Conservation (phyloP, 495 filamentous ascomycete genomes). For the Jackrogersella multiformis region DNA sequence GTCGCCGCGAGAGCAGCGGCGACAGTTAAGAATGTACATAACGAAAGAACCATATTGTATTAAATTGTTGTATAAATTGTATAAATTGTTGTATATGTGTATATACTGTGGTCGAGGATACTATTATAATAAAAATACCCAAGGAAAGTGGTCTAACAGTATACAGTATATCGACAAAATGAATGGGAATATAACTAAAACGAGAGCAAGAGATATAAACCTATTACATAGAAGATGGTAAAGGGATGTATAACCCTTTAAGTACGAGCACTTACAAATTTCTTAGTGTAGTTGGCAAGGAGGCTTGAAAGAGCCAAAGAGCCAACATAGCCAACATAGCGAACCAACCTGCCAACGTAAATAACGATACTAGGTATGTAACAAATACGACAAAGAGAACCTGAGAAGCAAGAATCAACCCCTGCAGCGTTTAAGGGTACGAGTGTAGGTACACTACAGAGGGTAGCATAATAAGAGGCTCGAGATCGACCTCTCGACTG, state of each 20-base stretch:
- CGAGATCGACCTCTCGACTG: conserved; percentile 9
- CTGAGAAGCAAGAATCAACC: neutral
- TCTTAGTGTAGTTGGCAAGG: conserved; percentile 9
- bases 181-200: conserved; percentile 9
- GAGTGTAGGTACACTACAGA: too few relatives aligned
- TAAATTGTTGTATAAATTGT: neutral
- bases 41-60: conserved; percentile 43
- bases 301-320: neutral
- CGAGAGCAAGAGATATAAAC: conserved; percentile 14
- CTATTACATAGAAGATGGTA: conserved; percentile 13
- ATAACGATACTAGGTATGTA: neutral
- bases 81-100: too few relatives aligned
- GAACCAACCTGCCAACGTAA: neutral
- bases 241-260: conserved; percentile 20
- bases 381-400: conserved; percentile 5
- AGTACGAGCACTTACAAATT: conserved; percentile 13
- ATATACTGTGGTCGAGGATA: too few relatives aligned
- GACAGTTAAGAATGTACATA: conserved; percentile 33
- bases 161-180: neutral
- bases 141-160: conserved; percentile 3
- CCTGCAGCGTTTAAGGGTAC: conserved; percentile 1
- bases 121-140: too few relatives aligned
- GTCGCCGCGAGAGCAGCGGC: conserved; percentile 39
- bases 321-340: too few relatives aligned
- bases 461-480: conserved; percentile 4